Evolutionary conservation across 75 land plant species (phyloP), one percentile per base, ranked within the genome.

Genomic region (Pinus taeda): DNA sequence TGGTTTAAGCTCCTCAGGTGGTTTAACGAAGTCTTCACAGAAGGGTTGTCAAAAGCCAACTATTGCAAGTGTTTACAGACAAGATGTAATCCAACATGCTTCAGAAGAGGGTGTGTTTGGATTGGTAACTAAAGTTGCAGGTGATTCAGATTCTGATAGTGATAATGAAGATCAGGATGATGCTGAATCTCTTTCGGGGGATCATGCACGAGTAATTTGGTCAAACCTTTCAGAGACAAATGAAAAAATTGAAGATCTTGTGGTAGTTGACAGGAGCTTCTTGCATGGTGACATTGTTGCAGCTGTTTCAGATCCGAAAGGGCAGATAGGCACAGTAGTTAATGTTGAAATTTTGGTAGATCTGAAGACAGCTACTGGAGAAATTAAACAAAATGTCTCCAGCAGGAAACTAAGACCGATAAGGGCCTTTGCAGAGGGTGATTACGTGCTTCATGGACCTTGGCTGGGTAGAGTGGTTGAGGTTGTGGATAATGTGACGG

Each of bases 381-480:
- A 86, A 57, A 62, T 89, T 20, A 76, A 88, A 65, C 86, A 71
- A 69, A 83, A 83, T 79, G 75, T 95, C 15, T 86, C 93, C 29
- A 86, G 92, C 76, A 89, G 77, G 75, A 82, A 79, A 61, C 74
- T 97, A 42, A 79, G 82, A 63, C 90, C 91, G 60, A 85, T 94
- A 14, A 83, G 93, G 26, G 88, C 89, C 53, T 90, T 95, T 66
- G 77, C 86, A 13, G 78, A 83, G 24, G 99, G 95, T 57, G 99
- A 97, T 80, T 88, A 95, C 82, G 98, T 97, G 3, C 85, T 95
- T 9, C 87, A 78, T 80, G 95, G 88, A 26, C 80, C 90, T 53
- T 97, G 99, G 99, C 81, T 97, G 36, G 99, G 99, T 62, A 90
- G 99, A 75, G 82, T 97, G n/a, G 98, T 95, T 75, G 98, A 97